Evolutionary conservation across 148 eudicot species (phyloP).

Genomic region (Chenopodium suecicum): DNA sequence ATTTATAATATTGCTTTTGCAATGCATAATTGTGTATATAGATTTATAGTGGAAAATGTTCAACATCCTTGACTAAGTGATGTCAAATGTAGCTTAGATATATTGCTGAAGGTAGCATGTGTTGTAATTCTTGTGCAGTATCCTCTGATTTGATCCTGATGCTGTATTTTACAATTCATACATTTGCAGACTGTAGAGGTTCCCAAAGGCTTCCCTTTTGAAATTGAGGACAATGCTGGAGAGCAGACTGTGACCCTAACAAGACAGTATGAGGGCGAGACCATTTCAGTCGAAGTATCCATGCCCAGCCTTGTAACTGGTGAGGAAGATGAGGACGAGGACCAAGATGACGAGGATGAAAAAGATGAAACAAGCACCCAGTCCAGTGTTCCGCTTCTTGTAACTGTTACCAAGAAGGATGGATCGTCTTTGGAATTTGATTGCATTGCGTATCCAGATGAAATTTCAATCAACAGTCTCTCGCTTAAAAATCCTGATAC

Average conservation of each 20-base stretch:
- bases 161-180: background rate
- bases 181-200: conserved; percentile 38
- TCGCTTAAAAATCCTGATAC: conserved; percentile 49
- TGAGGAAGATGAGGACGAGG: conserved; percentile 40
- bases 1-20: no score
- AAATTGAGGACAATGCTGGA: conserved; percentile 49
- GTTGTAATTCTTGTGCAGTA: background rate
- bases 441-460: conserved; percentile 56
- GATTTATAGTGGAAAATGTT: no score
- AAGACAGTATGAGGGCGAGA: conserved; percentile 61
- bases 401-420: conserved; percentile 45
- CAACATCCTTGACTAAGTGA: background rate
- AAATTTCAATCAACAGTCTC: conserved; percentile 51
- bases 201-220: conserved; percentile 57
- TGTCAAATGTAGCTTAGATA: background rate
- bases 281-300: conserved; percentile 56
- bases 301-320: conserved; percentile 55
- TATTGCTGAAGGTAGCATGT: background rate
- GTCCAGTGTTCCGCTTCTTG: conserved; percentile 49
- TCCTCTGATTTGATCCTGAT: background rate
- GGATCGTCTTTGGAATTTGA: conserved; percentile 53
- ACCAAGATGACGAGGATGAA: conserved; percentile 31
- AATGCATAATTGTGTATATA: no score
- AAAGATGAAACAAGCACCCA: conserved; percentile 1
- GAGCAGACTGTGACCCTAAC: conserved; percentile 49